Percentiles rank a stretch among this genome's conserved stretches.
These are phyloP conservation scores for Trichoderma citrinoviride DNA, from an alignment of 2,329 filamentous ascomycete species.

Conservation along the genomic window DNA sequence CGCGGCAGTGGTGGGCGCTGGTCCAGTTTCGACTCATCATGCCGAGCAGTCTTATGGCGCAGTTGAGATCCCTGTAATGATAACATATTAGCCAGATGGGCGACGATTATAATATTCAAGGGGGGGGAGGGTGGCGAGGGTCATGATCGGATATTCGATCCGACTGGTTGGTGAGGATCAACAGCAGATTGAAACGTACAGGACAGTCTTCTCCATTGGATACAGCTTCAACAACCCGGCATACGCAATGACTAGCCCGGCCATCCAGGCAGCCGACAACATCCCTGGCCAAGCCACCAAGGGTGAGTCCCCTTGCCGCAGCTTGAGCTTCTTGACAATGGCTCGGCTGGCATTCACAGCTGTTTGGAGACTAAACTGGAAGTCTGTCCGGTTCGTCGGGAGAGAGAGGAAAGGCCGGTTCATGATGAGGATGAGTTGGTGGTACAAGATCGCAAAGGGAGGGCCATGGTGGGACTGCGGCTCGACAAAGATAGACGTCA, in stretches of 20 bases:
- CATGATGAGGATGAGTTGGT: constrained; percentile 17
- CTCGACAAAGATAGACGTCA: constrained; percentile 15
- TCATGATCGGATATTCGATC: no score
- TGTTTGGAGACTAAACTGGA: constrained; percentile 10
- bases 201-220: constrained; percentile 14
- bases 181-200: not conserved
- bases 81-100: not conserved
- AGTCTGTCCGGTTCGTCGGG: constrained; percentile 14
- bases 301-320: constrained; percentile 9
- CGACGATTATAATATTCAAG: no score
- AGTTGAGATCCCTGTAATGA: constrained; percentile 8
- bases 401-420: constrained; percentile 15
- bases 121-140: no score
- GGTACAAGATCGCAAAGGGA: constrained; percentile 17
- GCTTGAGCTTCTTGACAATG: constrained; percentile 15
- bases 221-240: constrained; percentile 10
- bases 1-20: constrained; percentile 14
- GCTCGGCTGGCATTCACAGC: constrained; percentile 13
- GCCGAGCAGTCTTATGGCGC: constrained; percentile 11
- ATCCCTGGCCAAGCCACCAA: constrained; percentile 16
- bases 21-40: constrained; percentile 20
- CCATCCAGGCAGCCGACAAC: constrained; percentile 18
- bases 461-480: constrained; percentile 11
- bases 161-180: not conserved
- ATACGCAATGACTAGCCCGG: constrained; percentile 8